phyloP scores from a whole-genome alignment of 768 basidiomycete species.

The Russula abietina region DNA sequence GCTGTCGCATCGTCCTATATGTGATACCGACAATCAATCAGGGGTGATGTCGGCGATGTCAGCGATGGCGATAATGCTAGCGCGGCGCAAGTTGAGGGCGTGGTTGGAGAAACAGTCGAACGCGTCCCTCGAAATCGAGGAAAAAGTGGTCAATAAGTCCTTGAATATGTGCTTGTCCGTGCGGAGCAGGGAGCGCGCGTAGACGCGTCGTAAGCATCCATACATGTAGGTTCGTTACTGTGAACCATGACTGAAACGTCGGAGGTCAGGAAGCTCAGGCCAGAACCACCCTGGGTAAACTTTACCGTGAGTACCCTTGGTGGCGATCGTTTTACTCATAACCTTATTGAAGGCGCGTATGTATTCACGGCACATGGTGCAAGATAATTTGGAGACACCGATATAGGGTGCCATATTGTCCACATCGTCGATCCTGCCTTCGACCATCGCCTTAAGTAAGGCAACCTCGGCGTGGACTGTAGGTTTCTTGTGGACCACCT shows the following conservation, averaged over 20 bases:
- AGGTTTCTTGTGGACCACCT: too few species aligned
- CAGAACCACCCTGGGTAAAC: too few species aligned
- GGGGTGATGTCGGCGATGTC: conserved; percentile 16
- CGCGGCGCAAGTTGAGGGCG: conserved; percentile 17
- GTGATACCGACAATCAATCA: not conserved
- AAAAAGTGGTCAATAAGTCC: conserved; percentile 93
- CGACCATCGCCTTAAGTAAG: too few species aligned
- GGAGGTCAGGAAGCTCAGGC: too few species aligned
- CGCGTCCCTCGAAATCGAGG: conserved; percentile 85
- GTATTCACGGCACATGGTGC: too few species aligned
- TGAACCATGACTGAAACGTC: conserved; percentile 97
- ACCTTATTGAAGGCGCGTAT: too few species aligned
- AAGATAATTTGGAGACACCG: too few species aligned
- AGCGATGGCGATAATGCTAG: conserved; percentile 27
- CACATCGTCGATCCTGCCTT: too few species aligned
- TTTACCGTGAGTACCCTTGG: too few species aligned
- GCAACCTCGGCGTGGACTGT: too few species aligned
- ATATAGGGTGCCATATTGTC: too few species aligned
- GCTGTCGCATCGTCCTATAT: conserved; percentile 83
- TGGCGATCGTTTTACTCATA: too few species aligned
- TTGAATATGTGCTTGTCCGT: conserved; percentile 67
- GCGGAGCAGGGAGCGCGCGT: conserved; percentile 66
- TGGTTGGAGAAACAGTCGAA: conserved; percentile 57
- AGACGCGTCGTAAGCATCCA: conserved; percentile 88
- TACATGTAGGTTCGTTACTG: conserved; percentile 84